Evolutionary conservation across 1,284 basidiomycete genomes (phyloP).

Genomic region (Leccinum solheimii): DNA sequence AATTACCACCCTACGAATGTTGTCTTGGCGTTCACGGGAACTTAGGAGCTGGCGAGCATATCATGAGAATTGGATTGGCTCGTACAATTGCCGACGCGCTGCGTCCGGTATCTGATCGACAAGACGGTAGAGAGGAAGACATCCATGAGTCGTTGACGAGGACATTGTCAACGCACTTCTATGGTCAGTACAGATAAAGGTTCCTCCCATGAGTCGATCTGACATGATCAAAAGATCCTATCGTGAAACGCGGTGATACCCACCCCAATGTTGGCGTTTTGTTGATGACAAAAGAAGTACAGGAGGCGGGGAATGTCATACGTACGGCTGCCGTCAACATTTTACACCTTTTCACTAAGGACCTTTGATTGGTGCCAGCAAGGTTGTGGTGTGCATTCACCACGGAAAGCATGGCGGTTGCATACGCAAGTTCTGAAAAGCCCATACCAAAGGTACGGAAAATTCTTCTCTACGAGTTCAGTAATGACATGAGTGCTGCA

Average conservation of each 20-base stretch:
- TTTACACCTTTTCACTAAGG: background rate
- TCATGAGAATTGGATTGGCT: slow-evolving; percentile 47
- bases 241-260: slow-evolving; percentile 30
- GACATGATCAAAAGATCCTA: slow-evolving; percentile 27
- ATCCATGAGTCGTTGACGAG: slow-evolving; percentile 43
- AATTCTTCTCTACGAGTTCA: background rate
- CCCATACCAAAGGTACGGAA: slow-evolving; percentile 54
- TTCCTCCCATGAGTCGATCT: background rate
- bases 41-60: slow-evolving; percentile 58
- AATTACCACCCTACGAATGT: slow-evolving; percentile 29
- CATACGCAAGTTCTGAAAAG: slow-evolving; percentile 54
- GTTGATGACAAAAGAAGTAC: slow-evolving; percentile 46
- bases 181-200: slow-evolving; percentile 33
- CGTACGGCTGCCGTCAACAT: slow-evolving; percentile 19
- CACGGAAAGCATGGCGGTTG: slow-evolving; percentile 77
- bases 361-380: slow-evolving; percentile 37
- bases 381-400: slow-evolving; percentile 81
- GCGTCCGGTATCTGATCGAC: slow-evolving; percentile 8
- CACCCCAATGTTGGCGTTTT: slow-evolving; percentile 45
- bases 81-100: slow-evolving; percentile 43
- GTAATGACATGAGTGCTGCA: slow-evolving; percentile 30
- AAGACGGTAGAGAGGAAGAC: slow-evolving; percentile 34
- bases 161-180: slow-evolving; percentile 41
- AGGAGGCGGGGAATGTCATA: slow-evolving; percentile 30
- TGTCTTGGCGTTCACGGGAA: slow-evolving; percentile 41